Conservation (phyloP, 352 stramenopile genomes). For the Pythium phragmitis region DNA sequence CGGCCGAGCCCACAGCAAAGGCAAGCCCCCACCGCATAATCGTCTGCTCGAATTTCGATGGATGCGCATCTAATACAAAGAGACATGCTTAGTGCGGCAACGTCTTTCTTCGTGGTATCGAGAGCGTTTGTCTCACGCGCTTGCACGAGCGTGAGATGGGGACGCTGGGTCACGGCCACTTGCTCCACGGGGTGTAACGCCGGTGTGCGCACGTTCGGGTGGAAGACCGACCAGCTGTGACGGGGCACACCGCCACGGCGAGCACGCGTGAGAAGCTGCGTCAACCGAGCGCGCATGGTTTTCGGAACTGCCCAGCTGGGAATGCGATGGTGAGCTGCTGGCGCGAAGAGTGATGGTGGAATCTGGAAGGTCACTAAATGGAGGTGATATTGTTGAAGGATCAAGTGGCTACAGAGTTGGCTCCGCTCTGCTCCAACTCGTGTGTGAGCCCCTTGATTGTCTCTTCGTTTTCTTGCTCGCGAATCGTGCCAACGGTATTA, state of each 20-base stretch:
- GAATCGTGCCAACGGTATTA: slow-evolving; percentile 49
- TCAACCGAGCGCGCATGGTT: neutral
- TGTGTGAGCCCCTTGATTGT: slow-evolving; percentile 38
- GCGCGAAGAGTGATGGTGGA: neutral
- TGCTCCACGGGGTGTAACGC: slow-evolving; percentile 35
- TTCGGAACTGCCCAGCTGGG: too few relatives aligned
- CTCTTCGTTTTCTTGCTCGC: slow-evolving; percentile 59
- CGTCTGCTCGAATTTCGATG: slow-evolving; percentile 41
- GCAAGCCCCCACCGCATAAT: slow-evolving; percentile 42
- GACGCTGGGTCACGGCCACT: slow-evolving; percentile 35
- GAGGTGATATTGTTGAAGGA: too few relatives aligned
- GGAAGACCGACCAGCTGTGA: slow-evolving; percentile 54
- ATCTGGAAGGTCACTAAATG: neutral
- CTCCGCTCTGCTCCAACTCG: slow-evolving; percentile 10
- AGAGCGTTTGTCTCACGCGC: slow-evolving; percentile 31
- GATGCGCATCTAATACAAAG: slow-evolving; percentile 36
- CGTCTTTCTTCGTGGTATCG: neutral
- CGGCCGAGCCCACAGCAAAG: slow-evolving; percentile 44
- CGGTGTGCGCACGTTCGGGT: slow-evolving; percentile 29
- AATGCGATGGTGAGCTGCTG: neutral
- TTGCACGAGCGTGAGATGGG: slow-evolving; percentile 43
- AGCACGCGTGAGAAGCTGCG: slow-evolving; percentile 7
- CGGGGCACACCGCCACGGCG: slow-evolving; percentile 32
- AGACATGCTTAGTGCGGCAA: neutral
- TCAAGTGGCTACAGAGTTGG: neutral